Percentiles rank a stretch among this genome's conserved stretches.
Conservation (phyloP, 148 eudicot genomes). For the Rheum nobile region DNA sequence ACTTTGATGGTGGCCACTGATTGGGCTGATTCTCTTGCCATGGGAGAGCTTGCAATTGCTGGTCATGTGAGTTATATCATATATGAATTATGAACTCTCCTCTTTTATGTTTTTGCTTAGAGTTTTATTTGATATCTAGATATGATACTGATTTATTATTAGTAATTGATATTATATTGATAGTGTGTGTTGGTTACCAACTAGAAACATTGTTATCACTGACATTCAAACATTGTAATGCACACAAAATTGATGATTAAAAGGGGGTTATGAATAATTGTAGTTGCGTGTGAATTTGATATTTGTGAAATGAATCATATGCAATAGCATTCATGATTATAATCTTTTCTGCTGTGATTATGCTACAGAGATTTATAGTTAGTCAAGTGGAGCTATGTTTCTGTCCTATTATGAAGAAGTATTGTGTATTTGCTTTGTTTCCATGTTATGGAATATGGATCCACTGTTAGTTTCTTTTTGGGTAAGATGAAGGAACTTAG, state of each 20-base stretch:
- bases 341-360: neutral
- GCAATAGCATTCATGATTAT: neutral
- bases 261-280: neutral
- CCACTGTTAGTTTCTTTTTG: no score
- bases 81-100: neutral
- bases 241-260: neutral
- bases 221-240: neutral
- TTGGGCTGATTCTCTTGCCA: slow-evolving; percentile 65
- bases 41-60: slow-evolving; percentile 83
- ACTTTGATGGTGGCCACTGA: slow-evolving; percentile 99
- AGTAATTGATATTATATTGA: neutral
- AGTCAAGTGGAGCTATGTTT: neutral
- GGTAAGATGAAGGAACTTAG: neutral
- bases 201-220: neutral
- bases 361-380: neutral
- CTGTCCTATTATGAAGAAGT: neutral
- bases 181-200: neutral
- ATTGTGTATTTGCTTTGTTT: neutral
- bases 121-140: neutral
- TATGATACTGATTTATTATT: neutral
- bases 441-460: neutral
- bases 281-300: neutral
- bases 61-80: slow-evolving; percentile 56
- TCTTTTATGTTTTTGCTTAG: neutral
- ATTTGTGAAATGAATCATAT: neutral